Conservation (phyloP, 495 filamentous ascomycete genomes). For the Penicillium waksmanii region DNA sequence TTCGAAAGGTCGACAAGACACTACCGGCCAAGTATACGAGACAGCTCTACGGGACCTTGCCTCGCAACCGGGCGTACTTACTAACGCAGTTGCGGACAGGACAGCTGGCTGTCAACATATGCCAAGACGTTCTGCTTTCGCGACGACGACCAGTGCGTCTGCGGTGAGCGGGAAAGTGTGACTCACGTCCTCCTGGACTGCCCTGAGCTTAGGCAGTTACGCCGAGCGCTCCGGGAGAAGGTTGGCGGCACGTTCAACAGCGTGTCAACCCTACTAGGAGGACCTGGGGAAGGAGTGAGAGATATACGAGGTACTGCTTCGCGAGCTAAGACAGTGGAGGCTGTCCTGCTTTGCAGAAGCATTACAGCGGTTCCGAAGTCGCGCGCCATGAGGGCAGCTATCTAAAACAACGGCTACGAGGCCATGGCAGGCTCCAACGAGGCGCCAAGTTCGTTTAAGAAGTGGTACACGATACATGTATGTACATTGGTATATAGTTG, state of each 20-base stretch:
- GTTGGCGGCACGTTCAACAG: constrained; percentile 29
- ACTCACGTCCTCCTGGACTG: too few relatives aligned
- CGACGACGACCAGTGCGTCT: too few relatives aligned
- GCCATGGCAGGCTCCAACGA: constrained; percentile 35
- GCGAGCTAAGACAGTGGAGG: constrained; percentile 25
- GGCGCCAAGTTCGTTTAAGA: constrained; percentile 34
- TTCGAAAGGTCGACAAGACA: too few relatives aligned
- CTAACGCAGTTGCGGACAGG: too few relatives aligned
- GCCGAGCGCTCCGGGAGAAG: constrained; percentile 17
- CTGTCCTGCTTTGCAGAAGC: constrained; percentile 35
- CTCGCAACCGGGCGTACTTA: too few relatives aligned
- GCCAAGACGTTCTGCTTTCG: too few relatives aligned
- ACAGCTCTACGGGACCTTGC: too few relatives aligned
- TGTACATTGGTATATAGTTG: constrained; percentile 25
- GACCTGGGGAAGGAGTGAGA: constrained; percentile 30
- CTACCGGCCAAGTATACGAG: too few relatives aligned
- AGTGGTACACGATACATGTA: constrained; percentile 24
- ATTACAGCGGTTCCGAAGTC: constrained; percentile 34
- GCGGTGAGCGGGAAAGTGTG: too few relatives aligned
- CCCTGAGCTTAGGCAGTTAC: too few relatives aligned
- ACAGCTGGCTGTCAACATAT: too few relatives aligned
- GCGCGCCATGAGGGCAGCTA: constrained; percentile 34
- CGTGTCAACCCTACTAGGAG: constrained; percentile 28
- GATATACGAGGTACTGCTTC: constrained; percentile 28
- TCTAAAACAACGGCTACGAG: constrained; percentile 26